Evolutionary conservation across 306 rosid genomes (phyloP), one percentile per base, ranked within the genome.

Genomic region (Cicer bijugum): DNA sequence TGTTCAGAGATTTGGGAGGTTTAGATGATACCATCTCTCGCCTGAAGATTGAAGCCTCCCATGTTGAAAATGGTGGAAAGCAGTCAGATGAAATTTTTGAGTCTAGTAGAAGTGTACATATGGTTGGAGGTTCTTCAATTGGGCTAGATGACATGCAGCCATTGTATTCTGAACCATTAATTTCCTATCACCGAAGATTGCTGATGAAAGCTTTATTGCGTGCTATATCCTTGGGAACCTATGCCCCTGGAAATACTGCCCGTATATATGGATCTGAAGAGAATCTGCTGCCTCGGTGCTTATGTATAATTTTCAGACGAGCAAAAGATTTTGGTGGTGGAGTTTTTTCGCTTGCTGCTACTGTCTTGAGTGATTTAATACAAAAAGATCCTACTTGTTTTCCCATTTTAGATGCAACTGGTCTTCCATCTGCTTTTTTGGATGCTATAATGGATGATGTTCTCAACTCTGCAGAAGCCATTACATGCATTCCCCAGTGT

Each of bases 381-480:
- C 99, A 95, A 84, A 92, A 92, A 80, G 99, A 95, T 76, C 99
- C 97, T 64, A 95, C 99, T 38, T 95, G 99, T 80, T 95, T 86
- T 84, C 89, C 97, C 14, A 83, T 87, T 66, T 82, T 95, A 69
- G 92, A 95, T 81, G 91, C 90, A 52, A 89, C 96, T 72, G 97
- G 99, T 75, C 97, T 95, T 75, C 97, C 97, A 45, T 83, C 95
- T 70, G 87, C 99, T 69, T 95, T 95, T 80, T 82, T 95, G 85
- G 96, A 91, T 83, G 94, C 97, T 86, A 86, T 95, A 87, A 84
- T 92, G 96, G 97, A 86, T 69, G 97, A 88, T 39, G 97, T 90
- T 82, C 88, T 95, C 69, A 88, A 89, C 81, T 95, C 99, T 67
- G 81, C 97, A 1, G 97, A 95, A 75, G 99, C 99, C 69, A 87